Evolutionary conservation across 768 basidiomycete species (phyloP), one percentile per base, ranked within the genome.

Genomic region (Suillus clintonianus): DNA sequence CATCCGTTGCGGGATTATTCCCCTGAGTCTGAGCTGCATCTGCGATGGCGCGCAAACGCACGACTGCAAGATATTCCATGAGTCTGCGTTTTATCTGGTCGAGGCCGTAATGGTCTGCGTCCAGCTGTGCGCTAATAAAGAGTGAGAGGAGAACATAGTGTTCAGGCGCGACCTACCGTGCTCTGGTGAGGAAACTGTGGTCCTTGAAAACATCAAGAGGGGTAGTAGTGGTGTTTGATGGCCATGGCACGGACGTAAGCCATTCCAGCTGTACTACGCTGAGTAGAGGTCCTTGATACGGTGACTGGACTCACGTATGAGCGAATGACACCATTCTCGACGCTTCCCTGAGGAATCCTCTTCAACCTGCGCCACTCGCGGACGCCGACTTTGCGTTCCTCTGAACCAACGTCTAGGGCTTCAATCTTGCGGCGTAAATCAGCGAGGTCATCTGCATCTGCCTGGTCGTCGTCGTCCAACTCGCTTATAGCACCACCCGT

Each of bases 61-160:
- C 89, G 13, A 97, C 91, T 0, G 94, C 95, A 45, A 98, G 85
- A 73, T 94, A 97, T 71, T 97, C 96, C 53, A 97, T 91, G 3
- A 97, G 76, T 11, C 95, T 83, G 66, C 92, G 89, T 82, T 97
- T 98, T 74, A 98, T 90, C 74, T 92, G 93, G 63, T 95, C 93
- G 19, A 98, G 80, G 1, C 96, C 96, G 69, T 89, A 97, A 74
- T 98, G 95, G 64, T 97, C 95, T 14, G 87, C 82, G 68, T 98
- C 95, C 10, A 98, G 86, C 71, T 92, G 94, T 24, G 80, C 80
- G 27, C 76, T 77, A 22, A 48, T 2, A 53, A 19, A 17, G 1
- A 55, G 15, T 65, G 13, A 66, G 60, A 8, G 59, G 15, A 19
- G 39, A 41, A 41, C 6, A 0, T 5, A 8, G 1, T 15, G 15